Conservation (phyloP, 805 yeast genomes). For the Myxozyma neotropica region DNA sequence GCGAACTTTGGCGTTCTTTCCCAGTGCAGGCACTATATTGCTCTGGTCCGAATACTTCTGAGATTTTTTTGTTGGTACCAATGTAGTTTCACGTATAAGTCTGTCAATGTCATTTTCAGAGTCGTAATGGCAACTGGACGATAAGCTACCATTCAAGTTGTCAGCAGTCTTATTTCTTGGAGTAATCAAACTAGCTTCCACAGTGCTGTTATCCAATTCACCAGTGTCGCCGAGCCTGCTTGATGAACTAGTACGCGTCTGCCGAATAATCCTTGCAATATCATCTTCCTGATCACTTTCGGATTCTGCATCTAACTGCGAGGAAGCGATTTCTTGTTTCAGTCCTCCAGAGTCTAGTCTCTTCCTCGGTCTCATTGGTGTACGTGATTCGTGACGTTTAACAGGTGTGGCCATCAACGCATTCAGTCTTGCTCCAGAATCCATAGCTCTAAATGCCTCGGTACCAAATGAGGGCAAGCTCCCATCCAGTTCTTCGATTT, state of each 20-base stretch:
- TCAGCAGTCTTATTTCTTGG: too few species aligned
- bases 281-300: background rate
- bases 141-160: background rate
- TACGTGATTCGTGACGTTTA: background rate
- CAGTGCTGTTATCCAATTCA: too few species aligned
- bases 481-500: too few species aligned
- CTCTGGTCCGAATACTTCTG: background rate
- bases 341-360: background rate
- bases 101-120: constrained; percentile 2
- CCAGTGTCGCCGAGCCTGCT: too few species aligned
- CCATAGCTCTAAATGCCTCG: too few species aligned
- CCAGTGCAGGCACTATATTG: background rate
- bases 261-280: background rate
- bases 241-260: background rate
- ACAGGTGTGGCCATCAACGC: background rate
- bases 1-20: background rate
- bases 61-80: background rate
- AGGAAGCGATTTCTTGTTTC: background rate
- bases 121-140: background rate
- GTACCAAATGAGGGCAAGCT: too few species aligned
- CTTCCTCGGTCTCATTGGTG: background rate
- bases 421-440: background rate
- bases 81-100: background rate
- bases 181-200: too few species aligned
- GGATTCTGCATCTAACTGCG: background rate